phyloP scores from a whole-genome alignment of 768 basidiomycete species.

The Kwoniella bestiolae region DNA sequence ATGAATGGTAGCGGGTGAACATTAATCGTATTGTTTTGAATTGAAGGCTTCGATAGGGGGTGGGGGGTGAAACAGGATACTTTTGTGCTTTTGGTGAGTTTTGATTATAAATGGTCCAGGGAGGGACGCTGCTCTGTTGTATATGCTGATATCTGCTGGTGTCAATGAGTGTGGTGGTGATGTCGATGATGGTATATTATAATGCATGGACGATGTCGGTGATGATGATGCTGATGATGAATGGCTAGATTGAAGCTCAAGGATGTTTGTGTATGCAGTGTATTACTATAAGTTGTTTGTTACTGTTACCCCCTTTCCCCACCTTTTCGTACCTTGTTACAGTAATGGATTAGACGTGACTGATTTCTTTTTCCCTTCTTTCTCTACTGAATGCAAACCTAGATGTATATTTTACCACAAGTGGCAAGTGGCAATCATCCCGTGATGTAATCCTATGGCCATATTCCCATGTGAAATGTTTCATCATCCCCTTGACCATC shows the following conservation, averaged over 20 bases:
- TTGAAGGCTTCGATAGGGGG: constrained; percentile 14
- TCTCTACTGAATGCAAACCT: not conserved
- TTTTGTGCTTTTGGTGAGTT: not conserved
- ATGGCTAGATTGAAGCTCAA: not conserved
- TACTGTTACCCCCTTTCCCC: not conserved
- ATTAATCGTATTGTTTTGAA: constrained; percentile 8
- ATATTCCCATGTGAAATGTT: not conserved
- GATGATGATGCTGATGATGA: not conserved
- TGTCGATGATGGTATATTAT: not conserved
- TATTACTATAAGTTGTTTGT: constrained; percentile 7
- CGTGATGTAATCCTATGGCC: not conserved
- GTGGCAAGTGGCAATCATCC: not conserved
- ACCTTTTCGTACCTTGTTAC: not conserved
- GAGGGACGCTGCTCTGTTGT: constrained; percentile 15
- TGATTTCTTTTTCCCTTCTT: constrained; percentile 14
- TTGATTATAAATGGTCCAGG: constrained; percentile 11
- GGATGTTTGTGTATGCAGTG: constrained; percentile 6
- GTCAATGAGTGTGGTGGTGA: not conserved
- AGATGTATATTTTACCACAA: constrained; percentile 7
- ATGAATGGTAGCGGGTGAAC: not conserved
- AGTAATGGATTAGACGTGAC: constrained; percentile 15
- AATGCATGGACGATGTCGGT: not conserved
- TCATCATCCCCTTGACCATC: not conserved
- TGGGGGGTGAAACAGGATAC: not conserved
- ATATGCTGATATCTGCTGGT: not conserved